A percentile compares a stretch with the other conserved stretches of the same genome.
Evolutionary conservation across 306 rosid species (phyloP).

Genomic region (Vigna trinervia): DNA sequence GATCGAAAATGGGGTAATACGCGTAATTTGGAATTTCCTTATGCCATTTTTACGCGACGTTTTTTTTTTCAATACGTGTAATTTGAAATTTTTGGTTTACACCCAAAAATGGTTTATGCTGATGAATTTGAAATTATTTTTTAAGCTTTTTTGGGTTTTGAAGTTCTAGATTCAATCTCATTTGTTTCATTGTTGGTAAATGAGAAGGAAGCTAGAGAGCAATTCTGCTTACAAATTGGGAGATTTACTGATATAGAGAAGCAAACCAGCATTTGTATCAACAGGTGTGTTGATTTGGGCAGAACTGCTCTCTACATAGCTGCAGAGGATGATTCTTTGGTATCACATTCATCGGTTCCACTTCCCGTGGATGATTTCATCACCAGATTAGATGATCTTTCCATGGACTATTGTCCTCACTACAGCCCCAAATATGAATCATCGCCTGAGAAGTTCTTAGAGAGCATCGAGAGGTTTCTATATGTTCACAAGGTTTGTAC

Average conservation of each 20-base stretch:
- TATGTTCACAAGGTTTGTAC: constrained; percentile 66
- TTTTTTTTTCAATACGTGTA: no score
- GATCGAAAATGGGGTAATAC: no score
- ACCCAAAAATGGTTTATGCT: background rate
- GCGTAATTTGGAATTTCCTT: no score
- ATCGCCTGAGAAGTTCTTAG: constrained; percentile 74
- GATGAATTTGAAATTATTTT: constrained; percentile 4
- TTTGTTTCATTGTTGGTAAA: constrained; percentile 34
- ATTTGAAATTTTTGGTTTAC: no score
- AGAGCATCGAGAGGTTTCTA: constrained; percentile 79
- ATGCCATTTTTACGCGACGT: no score
- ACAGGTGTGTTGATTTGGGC: constrained; percentile 81
- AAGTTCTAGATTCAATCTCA: background rate
- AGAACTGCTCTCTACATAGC: constrained; percentile 81
- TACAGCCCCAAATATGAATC: constrained; percentile 62
- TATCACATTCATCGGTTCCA: constrained; percentile 94
- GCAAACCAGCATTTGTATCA: constrained; percentile 84
- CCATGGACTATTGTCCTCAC: constrained; percentile 80
- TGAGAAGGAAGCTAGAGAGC: constrained; percentile 84
- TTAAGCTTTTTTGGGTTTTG: background rate
- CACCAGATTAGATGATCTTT: constrained; percentile 77
- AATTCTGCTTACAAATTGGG: constrained; percentile 75
- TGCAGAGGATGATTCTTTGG: constrained; percentile 95
- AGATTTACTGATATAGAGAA: constrained; percentile 71
- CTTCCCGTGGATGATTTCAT: constrained; percentile 88